These are phyloP conservation scores for Lablab purpureus DNA, from an alignment of 306 rosid species.

Conservation along the genomic window DNA sequence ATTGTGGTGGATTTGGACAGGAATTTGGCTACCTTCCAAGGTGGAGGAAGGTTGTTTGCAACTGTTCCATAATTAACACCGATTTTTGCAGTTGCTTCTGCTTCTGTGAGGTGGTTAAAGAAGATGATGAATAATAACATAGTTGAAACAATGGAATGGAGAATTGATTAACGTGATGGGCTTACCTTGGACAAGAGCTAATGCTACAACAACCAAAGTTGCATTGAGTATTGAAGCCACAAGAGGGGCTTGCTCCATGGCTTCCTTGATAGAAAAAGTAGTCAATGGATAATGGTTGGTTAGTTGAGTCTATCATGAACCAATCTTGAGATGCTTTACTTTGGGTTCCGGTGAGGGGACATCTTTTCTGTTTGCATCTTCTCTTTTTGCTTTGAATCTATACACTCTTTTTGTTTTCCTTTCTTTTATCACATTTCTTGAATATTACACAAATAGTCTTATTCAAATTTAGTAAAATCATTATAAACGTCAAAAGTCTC, in stretches of 20 bases:
- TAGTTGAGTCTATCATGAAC: conserved; percentile 54
- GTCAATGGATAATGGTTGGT: not conserved
- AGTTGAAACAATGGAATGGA: too few species aligned
- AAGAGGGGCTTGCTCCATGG: conserved; percentile 49
- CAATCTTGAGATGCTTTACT: conserved; percentile 65
- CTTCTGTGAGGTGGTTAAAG: not conserved
- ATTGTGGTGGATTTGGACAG: conserved; percentile 64
- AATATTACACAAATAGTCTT: not conserved
- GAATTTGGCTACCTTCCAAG: conserved; percentile 64
- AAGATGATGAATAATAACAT: not conserved
- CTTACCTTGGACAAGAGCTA: conserved; percentile 51
- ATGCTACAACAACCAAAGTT: conserved; percentile 50
- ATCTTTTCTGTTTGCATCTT: conserved; percentile 28
- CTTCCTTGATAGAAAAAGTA: not conserved
- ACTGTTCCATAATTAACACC: conserved; percentile 84
- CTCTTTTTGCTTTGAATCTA: not conserved
- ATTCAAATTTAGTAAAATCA: too few species aligned
- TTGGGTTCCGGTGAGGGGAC: not conserved
- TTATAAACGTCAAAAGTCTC: too few species aligned
- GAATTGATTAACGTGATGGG: too few species aligned
- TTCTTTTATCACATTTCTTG: too few species aligned
- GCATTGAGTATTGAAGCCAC: conserved; percentile 26
- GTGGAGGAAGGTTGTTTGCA: conserved; percentile 76
- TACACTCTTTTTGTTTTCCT: too few species aligned
- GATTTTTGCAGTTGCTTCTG: conserved; percentile 48